phyloP scores from a whole-genome alignment of 495 filamentous ascomycete genomes.

The Xylona heveae region DNA sequence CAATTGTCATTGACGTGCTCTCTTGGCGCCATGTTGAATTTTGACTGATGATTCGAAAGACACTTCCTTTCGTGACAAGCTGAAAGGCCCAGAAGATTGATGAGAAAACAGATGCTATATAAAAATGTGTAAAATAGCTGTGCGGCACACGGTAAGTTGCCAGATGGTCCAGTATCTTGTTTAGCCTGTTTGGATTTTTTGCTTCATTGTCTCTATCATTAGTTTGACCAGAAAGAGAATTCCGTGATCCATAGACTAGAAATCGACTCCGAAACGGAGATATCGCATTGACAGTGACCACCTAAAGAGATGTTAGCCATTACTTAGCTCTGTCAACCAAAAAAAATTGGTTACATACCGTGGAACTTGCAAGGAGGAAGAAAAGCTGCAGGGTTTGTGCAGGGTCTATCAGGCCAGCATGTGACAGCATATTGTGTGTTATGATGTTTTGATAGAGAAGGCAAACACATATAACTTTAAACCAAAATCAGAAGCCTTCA shows the following conservation, averaged over 20 bases:
- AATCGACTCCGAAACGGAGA: constrained; percentile 29
- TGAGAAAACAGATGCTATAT: constrained; percentile 44
- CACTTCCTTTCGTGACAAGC: constrained; percentile 30
- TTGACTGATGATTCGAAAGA: constrained; percentile 20
- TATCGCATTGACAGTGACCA: constrained; percentile 28
- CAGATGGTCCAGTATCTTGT: constrained; percentile 25
- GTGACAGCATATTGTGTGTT: no score
- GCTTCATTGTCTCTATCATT: constrained; percentile 4
- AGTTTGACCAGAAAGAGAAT: constrained; percentile 10
- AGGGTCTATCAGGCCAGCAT: constrained; percentile 16
- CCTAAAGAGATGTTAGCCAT: constrained; percentile 17
- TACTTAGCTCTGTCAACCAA: constrained; percentile 4
- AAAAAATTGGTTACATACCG: constrained; percentile 16
- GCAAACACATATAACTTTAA: no score
- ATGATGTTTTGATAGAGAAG: no score
- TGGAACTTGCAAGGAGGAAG: constrained; percentile 25
- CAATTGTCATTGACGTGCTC: constrained; percentile 27
- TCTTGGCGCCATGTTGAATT: neutral
- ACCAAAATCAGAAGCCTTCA: no score
- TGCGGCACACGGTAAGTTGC: constrained; percentile 50
- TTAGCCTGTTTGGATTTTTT: constrained; percentile 3
- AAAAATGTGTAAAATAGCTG: constrained; percentile 74
- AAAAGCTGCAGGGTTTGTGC: constrained; percentile 20
- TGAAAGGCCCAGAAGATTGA: constrained; percentile 62
- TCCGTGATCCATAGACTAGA: constrained; percentile 35